phyloP scores from a whole-genome alignment of 306 rosid genomes.

The Ammopiptanthus mongolicus region DNA sequence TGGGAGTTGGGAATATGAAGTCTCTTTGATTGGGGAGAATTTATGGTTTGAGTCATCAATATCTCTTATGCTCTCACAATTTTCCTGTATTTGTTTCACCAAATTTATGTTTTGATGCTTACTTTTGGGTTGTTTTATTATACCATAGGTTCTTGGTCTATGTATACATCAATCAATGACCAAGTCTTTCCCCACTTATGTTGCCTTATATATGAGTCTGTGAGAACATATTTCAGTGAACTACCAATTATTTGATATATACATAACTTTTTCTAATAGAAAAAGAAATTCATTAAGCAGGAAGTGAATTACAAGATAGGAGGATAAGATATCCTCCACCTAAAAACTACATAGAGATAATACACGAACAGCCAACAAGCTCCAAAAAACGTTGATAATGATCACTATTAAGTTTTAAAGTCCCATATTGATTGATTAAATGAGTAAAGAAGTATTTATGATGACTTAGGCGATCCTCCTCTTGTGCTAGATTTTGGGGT shows the following conservation, averaged over 20 bases:
- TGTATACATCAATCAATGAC: neutral
- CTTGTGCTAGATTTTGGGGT: too few species aligned
- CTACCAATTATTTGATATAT: neutral
- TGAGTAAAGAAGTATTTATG: too few species aligned
- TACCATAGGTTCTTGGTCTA: neutral
- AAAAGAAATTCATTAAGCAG: too few species aligned
- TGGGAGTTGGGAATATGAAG: neutral
- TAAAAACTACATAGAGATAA: too few species aligned
- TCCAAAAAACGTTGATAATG: too few species aligned
- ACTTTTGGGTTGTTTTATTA: neutral
- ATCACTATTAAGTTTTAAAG: too few species aligned
- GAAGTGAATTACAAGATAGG: too few species aligned
- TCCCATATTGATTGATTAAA: too few species aligned
- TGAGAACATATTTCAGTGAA: neutral
- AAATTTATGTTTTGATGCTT: neutral
- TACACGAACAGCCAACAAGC: too few species aligned
- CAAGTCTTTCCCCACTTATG: neutral
- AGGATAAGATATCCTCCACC: too few species aligned
- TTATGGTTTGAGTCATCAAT: neutral
- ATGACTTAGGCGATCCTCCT: too few species aligned
- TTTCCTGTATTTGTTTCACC: neutral
- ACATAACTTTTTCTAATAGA: too few species aligned
- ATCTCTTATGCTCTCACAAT: neutral
- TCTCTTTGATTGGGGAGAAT: neutral
- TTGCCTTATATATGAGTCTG: neutral